Percentiles rank a stretch among this genome's conserved stretches.
phyloP scores from a whole-genome alignment of 768 basidiomycete genomes.

The Phanerochaete carnosa region DNA sequence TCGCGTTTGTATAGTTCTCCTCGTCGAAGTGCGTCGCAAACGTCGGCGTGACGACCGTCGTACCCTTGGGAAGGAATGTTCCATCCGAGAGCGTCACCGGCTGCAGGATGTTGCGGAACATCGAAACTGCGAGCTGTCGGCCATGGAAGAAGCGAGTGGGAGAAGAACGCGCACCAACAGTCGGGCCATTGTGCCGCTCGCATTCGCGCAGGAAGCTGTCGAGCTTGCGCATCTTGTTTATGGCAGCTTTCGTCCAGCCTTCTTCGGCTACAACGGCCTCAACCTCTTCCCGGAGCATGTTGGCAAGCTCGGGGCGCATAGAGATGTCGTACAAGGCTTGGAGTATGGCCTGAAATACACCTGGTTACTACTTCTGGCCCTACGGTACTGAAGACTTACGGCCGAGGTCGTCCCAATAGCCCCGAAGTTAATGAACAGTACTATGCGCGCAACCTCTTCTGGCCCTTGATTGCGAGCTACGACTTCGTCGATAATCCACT shows the following conservation, averaged over 20 bases:
- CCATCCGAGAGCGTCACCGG: conserved; percentile 43
- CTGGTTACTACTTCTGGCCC: too few species aligned
- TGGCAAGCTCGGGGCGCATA: conserved; percentile 22
- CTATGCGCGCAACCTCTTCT: background rate
- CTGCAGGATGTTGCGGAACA: conserved; percentile 27
- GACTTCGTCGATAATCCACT: conserved; percentile 17
- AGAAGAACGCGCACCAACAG: conserved; percentile 18
- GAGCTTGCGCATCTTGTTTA: conserved; percentile 29
- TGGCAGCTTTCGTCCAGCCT: conserved; percentile 24
- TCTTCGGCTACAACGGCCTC: conserved; percentile 23
- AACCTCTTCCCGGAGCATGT: conserved; percentile 29
- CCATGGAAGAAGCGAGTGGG: background rate
- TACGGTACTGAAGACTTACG: conserved; percentile 11
- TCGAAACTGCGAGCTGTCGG: conserved; percentile 15
- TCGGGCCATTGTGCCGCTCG: conserved; percentile 20
- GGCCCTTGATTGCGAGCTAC: background rate
- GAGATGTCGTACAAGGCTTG: conserved; percentile 28
- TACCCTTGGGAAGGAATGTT: conserved; percentile 36
- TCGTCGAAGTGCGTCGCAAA: conserved; percentile 29
- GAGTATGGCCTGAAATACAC: conserved; percentile 14
- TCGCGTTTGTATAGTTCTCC: conserved; percentile 30
- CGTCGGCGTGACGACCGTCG: conserved; percentile 29
- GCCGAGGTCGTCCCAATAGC: conserved; percentile 15
- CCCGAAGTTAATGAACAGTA: conserved; percentile 19
- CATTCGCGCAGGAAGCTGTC: conserved; percentile 34